Evolutionary conservation across 805 yeast genomes (phyloP).

Genomic region (Hanseniaspora taiwanica): DNA sequence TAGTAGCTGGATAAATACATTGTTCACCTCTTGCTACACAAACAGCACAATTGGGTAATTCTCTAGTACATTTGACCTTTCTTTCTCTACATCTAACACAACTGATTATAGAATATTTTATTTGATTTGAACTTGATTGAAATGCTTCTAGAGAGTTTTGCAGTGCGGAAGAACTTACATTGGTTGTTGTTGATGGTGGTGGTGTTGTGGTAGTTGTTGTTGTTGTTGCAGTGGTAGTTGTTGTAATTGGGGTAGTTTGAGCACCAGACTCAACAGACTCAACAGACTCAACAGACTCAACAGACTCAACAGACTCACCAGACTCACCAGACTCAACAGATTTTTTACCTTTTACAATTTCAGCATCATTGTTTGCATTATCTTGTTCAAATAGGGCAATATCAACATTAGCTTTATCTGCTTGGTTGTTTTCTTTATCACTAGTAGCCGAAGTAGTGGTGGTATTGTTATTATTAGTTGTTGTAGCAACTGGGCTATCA

Average conservation of each 20-base stretch:
- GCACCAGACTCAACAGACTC: no score
- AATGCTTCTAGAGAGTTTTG: no score
- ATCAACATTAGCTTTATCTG: neutral
- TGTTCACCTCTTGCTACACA: slow-evolving; percentile 21
- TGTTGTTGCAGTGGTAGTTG: no score
- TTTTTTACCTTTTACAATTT: no score
- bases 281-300: no score
- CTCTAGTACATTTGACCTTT: slow-evolving; percentile 30
- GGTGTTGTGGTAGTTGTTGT: no score
- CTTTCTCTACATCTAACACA: slow-evolving; percentile 15
- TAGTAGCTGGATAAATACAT: slow-evolving; percentile 17
- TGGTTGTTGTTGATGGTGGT: no score
- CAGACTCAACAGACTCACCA: no score
- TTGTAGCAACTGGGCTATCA: neutral
- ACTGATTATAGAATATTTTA: neutral
- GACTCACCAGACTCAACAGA: no score
- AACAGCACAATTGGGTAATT: slow-evolving; percentile 30
- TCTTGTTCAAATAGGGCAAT: neutral
- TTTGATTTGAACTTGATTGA: no score
- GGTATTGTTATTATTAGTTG: neutral
- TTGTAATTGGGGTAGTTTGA: no score
- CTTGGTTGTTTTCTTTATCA: neutral
- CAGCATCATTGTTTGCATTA: neutral
- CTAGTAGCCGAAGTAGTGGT: neutral
- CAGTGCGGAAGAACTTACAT: no score